Conservation (phyloP, 2,329 filamentous ascomycete genomes). For the Davidsoniella neocaledoniae region DNA sequence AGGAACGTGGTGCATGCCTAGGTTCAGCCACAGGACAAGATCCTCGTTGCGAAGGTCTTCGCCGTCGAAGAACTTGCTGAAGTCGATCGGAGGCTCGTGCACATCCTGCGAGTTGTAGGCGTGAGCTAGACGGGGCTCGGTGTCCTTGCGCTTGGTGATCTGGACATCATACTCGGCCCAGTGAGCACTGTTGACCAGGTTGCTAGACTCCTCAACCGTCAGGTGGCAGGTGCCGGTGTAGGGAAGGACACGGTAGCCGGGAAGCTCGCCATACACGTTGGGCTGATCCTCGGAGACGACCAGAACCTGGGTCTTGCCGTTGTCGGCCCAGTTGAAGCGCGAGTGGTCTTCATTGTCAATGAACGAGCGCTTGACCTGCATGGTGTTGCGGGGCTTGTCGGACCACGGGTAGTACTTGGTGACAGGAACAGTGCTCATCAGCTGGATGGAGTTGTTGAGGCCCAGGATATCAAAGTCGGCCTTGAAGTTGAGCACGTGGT, state of each 20-base stretch:
- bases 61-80: slow-evolving; percentile 25
- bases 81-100: slow-evolving; percentile 28
- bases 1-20: slow-evolving; percentile 41
- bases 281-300: slow-evolving; percentile 28
- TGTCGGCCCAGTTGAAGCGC: slow-evolving; percentile 23
- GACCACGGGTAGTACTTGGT: slow-evolving; percentile 22
- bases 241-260: slow-evolving; percentile 29
- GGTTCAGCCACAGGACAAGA: slow-evolving; percentile 35
- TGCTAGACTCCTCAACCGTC: slow-evolving; percentile 26
- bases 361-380: slow-evolving; percentile 17
- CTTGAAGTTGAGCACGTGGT: slow-evolving; percentile 25
- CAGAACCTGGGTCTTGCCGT: slow-evolving; percentile 27
- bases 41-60: slow-evolving; percentile 13
- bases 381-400: slow-evolving; percentile 21
- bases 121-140: slow-evolving; percentile 17
- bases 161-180: slow-evolving; percentile 31
- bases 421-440: slow-evolving; percentile 19
- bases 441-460: slow-evolving; percentile 21
- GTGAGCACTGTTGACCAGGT: slow-evolving; percentile 21
- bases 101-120: slow-evolving; percentile 24
- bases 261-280: slow-evolving; percentile 31
- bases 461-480: slow-evolving; percentile 24
- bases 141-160: slow-evolving; percentile 29
- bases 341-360: slow-evolving; percentile 16
- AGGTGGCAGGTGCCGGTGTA: slow-evolving; percentile 23